Conservation (phyloP, 2,329 filamentous ascomycete genomes). For the Fusarium torulosum region DNA sequence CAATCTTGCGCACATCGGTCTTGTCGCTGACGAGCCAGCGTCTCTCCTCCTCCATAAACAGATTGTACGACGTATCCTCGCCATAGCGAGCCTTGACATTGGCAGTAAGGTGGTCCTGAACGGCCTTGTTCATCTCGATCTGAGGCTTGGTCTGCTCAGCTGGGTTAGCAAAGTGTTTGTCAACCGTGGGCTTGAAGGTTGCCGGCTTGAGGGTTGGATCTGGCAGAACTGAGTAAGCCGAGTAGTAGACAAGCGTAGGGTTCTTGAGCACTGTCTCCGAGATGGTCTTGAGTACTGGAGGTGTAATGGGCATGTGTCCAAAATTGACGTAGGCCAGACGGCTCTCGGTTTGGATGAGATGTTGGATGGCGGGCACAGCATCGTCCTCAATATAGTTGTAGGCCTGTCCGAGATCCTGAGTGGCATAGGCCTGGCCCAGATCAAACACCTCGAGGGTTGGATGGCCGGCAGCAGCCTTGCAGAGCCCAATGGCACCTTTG, state of each 20-base stretch:
- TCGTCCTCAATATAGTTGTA: constrained; percentile 62
- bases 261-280: constrained; percentile 49
- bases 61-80: constrained; percentile 47
- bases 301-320: constrained; percentile 54
- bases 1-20: constrained; percentile 57
- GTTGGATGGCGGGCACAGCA: constrained; percentile 51
- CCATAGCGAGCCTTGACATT: constrained; percentile 53
- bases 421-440: constrained; percentile 61
- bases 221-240: constrained; percentile 54
- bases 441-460: constrained; percentile 56
- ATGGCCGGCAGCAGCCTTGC: constrained; percentile 53
- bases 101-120: constrained; percentile 49
- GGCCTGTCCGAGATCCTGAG: constrained; percentile 58
- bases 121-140: constrained; percentile 47
- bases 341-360: constrained; percentile 51
- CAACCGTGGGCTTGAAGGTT: constrained; percentile 50
- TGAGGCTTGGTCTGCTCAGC: constrained; percentile 42
- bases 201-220: constrained; percentile 39
- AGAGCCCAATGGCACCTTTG: constrained; percentile 55
- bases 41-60: constrained; percentile 54
- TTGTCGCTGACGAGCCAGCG: constrained; percentile 58
- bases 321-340: constrained; percentile 59
- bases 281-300: constrained; percentile 47
- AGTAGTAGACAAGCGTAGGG: constrained; percentile 54
- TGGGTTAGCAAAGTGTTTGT: constrained; percentile 45